A percentile compares a stretch with the other conserved stretches of the same genome.
Conservation (phyloP, 1,284 basidiomycete genomes). For the Inonotus hispidus region DNA sequence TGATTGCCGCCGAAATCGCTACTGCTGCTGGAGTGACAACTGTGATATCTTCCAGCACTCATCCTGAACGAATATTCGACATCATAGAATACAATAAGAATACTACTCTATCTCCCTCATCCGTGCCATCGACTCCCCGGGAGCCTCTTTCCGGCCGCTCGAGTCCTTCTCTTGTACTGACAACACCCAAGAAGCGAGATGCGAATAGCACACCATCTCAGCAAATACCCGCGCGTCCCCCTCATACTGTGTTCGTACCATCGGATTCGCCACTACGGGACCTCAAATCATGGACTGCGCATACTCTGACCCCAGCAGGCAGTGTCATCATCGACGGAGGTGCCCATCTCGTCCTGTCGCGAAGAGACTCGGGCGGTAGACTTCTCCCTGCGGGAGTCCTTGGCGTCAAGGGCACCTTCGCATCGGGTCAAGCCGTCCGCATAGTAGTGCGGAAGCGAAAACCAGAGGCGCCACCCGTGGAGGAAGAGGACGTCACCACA, state of each 20-base stretch:
- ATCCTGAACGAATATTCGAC: conserved; percentile 71
- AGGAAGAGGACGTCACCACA: conserved; percentile 27
- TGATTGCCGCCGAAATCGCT: conserved; percentile 97
- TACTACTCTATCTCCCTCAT: conserved; percentile 20
- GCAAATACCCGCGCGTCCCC: conserved; percentile 41
- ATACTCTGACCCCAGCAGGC: conserved; percentile 87
- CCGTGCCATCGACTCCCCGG: conserved; percentile 31
- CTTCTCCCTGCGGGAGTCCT: conserved; percentile 88
- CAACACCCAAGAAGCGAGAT: conserved; percentile 1
- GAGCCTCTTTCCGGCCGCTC: conserved; percentile 32
- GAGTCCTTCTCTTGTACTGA: conserved; percentile 29
- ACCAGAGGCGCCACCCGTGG: conserved; percentile 21
- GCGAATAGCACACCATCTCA: conserved; percentile 5
- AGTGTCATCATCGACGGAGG: conserved; percentile 86
- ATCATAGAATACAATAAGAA: conserved; percentile 75
- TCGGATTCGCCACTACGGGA: conserved; percentile 75
- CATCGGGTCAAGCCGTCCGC: conserved; percentile 89
- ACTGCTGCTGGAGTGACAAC: conserved; percentile 96
- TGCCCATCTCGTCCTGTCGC: conserved; percentile 80
- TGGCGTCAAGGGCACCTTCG: conserved; percentile 84
- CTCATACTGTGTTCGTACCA: conserved; percentile 87
- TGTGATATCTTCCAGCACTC: conserved; percentile 81
- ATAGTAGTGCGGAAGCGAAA: conserved; percentile 58
- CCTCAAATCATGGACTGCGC: conserved; percentile 92
- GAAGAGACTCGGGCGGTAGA: conserved; percentile 83